A percentile compares a stretch with the other conserved stretches of the same genome.
These are phyloP conservation scores for Trichoderma sp. DNA, from an alignment of 2,329 filamentous ascomycete species.

Conservation along the genomic window DNA sequence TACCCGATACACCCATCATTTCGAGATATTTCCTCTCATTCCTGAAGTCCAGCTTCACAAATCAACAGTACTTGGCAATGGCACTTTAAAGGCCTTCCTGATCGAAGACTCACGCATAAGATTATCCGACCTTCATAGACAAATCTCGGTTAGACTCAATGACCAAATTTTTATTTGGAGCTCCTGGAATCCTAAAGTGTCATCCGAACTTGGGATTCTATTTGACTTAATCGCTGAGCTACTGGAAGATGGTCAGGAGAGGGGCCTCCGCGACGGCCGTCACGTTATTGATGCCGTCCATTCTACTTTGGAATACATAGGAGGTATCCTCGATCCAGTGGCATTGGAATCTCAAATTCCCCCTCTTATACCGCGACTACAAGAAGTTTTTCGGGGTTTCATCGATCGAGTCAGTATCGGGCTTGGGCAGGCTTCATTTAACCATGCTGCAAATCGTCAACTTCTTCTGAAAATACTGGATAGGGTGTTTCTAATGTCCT, in stretches of 20 bases:
- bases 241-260: constrained; percentile 26
- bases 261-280: constrained; percentile 8
- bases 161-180: constrained; percentile 54
- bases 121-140: constrained; percentile 34
- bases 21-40: constrained; percentile 60
- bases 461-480: constrained; percentile 31
- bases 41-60: constrained; percentile 58
- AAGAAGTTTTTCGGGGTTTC: constrained; percentile 45
- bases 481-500: constrained; percentile 33
- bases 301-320: constrained; percentile 50
- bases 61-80: constrained; percentile 57
- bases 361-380: constrained; percentile 44
- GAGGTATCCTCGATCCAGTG: constrained; percentile 42
- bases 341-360: constrained; percentile 24
- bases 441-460: not conserved
- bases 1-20: constrained; percentile 60
- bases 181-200: constrained; percentile 55
- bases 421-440: constrained; percentile 15
- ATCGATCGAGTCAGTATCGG: constrained; percentile 31
- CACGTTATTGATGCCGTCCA: constrained; percentile 34
- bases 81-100: constrained; percentile 44
- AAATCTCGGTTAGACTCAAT: constrained; percentile 45
- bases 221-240: constrained; percentile 58
- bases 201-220: constrained; percentile 61
- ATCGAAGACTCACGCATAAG: constrained; percentile 30